Conservation (phyloP, 2,329 filamentous ascomycete genomes). For the Alternaria brassicicola region DNA sequence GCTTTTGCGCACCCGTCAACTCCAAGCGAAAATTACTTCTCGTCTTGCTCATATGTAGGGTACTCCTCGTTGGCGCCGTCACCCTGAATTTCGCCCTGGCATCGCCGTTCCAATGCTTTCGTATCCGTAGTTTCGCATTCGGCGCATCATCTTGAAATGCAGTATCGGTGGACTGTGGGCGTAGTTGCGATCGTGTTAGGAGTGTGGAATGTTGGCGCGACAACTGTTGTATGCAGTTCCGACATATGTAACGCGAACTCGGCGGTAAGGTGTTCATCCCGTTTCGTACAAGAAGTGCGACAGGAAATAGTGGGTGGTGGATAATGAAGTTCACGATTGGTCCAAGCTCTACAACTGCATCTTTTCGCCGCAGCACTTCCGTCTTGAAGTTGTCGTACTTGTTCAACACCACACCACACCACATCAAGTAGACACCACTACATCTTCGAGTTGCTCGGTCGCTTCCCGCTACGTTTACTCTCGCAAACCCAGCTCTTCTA, state of each 20-base stretch:
- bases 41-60: conserved; percentile 9
- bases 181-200: conserved; percentile 4
- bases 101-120: conserved; percentile 14
- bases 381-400: conserved; percentile 15
- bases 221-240: conserved; percentile 20
- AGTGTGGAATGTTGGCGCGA: conserved; percentile 4
- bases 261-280: conserved; percentile 20
- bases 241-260: conserved; percentile 28
- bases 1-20: not conserved
- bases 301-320: not conserved
- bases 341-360: conserved; percentile 28
- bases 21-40: not conserved
- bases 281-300: not conserved
- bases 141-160: conserved; percentile 7
- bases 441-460: no score
- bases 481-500: not conserved
- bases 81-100: not conserved
- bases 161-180: conserved; percentile 3
- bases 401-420: conserved; percentile 1
- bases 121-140: conserved; percentile 9
- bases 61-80: not conserved
- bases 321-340: conserved; percentile 20
- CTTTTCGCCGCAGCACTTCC: conserved; percentile 41
- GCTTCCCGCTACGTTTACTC: no score
- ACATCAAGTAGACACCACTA: no score